A percentile compares a stretch with the other conserved stretches of the same genome.
Conservation (phyloP, 495 filamentous ascomycete species). For the Xeromyces bisporus region DNA sequence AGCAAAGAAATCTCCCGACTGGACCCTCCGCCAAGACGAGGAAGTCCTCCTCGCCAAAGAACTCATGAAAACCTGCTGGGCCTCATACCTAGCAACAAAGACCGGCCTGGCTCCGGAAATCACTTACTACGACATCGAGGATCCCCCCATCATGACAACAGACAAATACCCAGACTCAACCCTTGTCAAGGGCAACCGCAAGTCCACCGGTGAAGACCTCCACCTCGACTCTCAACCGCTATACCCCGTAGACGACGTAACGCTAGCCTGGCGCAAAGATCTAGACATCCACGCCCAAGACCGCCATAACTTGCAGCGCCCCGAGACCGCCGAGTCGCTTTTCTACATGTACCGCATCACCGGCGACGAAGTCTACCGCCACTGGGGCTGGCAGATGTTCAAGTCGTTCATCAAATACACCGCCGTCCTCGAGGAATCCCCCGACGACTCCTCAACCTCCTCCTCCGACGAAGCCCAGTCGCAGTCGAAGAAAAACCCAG, state of each 20-base stretch:
- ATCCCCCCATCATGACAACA: conserved; percentile 25
- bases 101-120: conserved; percentile 91
- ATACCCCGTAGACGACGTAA: conserved; percentile 9
- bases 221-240: conserved; percentile 19
- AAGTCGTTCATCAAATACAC: conserved; percentile 76
- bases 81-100: conserved; percentile 74
- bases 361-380: conserved; percentile 71
- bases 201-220: conserved; percentile 13
- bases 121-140: conserved; percentile 62
- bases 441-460: not conserved
- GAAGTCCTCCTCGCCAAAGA: conserved; percentile 76
- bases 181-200: conserved; percentile 7
- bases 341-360: conserved; percentile 99
- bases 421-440: conserved; percentile 42
- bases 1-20: conserved; percentile 49
- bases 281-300: conserved; percentile 61
- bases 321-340: conserved; percentile 85
- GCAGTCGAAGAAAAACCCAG: not conserved
- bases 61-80: conserved; percentile 94
- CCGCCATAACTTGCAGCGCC: conserved; percentile 84
- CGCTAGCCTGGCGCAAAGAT: conserved; percentile 46
- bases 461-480: conserved; percentile 6
- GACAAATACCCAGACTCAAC: conserved; percentile 25
- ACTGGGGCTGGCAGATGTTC: conserved; percentile 99
- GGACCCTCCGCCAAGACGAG: conserved; percentile 65